phyloP scores from a whole-genome alignment of 306 rosid genomes.

The Cucurbita pepo region DNA sequence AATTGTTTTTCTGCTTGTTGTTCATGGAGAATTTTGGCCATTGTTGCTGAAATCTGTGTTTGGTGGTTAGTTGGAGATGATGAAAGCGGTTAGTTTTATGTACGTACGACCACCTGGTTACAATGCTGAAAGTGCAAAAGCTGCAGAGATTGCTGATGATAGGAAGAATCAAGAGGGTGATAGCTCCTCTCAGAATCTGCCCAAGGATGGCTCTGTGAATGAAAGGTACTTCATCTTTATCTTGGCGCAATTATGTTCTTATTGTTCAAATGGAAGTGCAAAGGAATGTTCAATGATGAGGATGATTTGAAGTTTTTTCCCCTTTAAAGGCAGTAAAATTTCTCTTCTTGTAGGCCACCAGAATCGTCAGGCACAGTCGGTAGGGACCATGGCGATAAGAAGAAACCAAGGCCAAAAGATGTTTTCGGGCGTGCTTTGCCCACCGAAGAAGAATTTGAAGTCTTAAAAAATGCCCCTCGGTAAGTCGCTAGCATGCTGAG shows the following conservation, averaged over 20 bases:
- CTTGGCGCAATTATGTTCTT: background rate
- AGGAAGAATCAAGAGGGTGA: conserved; percentile 24
- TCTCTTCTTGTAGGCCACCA: conserved; percentile 14
- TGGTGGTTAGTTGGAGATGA: conserved; percentile 52
- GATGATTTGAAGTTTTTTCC: background rate
- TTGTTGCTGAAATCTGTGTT: background rate
- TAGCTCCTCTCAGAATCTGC: conserved; percentile 14
- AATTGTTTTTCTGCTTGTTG: background rate
- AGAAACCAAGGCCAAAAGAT: conserved; percentile 76
- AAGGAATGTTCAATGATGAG: background rate
- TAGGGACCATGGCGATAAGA: conserved; percentile 37
- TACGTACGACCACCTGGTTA: conserved; percentile 97
- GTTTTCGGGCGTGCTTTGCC: conserved; percentile 89
- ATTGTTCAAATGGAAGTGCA: background rate
- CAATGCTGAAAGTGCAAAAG: conserved; percentile 86
- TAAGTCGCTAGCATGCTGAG: conserved; percentile 12
- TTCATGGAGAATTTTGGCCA: background rate
- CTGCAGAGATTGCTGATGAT: conserved; percentile 71
- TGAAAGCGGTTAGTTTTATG: conserved; percentile 98
- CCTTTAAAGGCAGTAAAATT: background rate
- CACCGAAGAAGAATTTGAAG: conserved; percentile 75
- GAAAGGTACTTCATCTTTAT: conserved; percentile 22
- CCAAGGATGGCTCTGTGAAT: conserved; percentile 26
- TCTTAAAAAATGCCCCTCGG: conserved; percentile 89
- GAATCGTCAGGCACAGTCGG: conserved; percentile 16